phyloP scores from a whole-genome alignment of 129 eudicot genomes.

The Gnaphalium uliginosum region DNA sequence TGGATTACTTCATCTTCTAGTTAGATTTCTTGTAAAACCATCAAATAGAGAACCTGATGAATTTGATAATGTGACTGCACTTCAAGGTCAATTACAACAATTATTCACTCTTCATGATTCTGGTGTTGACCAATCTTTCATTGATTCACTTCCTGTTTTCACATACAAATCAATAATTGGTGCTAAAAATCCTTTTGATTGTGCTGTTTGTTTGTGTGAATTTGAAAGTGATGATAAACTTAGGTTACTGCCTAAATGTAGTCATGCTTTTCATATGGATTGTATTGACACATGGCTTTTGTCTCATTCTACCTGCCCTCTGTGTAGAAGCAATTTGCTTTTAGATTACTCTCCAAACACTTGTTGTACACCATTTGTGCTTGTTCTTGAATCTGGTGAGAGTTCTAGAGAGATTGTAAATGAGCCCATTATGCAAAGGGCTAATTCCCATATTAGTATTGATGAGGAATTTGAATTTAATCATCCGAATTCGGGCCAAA shows the following conservation, averaged over 20 bases:
- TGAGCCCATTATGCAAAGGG: conserved; percentile 44
- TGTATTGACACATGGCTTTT: conserved; percentile 96
- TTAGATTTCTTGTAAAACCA: conserved; percentile 62
- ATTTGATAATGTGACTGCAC: conserved; percentile 64
- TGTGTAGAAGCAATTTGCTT: conserved; percentile 79
- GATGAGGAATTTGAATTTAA: conserved; percentile 31
- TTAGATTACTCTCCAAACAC: conserved; percentile 48
- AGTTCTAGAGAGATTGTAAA: conserved; percentile 56
- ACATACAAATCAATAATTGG: conserved; percentile 76
- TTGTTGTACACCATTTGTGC: conserved; percentile 55
- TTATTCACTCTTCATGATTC: conserved; percentile 83
- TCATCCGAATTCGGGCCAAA: conserved; percentile 41
- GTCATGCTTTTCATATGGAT: conserved; percentile 95
- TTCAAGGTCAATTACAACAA: conserved; percentile 88
- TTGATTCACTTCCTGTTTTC: conserved; percentile 84
- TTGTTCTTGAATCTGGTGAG: conserved; percentile 85
- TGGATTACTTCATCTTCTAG: conserved; percentile 86
- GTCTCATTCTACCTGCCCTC: conserved; percentile 98
- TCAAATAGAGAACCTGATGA: conserved; percentile 71
- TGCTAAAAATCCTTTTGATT: conserved; percentile 80
- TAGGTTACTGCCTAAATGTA: conserved; percentile 77
- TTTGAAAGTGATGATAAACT: conserved; percentile 77
- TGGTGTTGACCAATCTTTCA: conserved; percentile 90
- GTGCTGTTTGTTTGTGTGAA: conserved; percentile 97
- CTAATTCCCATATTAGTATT: conserved; percentile 48